A percentile compares a stretch with the other conserved stretches of the same genome.
These are phyloP conservation scores for Boletellus emodensis DNA, from an alignment of 768 basidiomycete species.

Conservation along the genomic window DNA sequence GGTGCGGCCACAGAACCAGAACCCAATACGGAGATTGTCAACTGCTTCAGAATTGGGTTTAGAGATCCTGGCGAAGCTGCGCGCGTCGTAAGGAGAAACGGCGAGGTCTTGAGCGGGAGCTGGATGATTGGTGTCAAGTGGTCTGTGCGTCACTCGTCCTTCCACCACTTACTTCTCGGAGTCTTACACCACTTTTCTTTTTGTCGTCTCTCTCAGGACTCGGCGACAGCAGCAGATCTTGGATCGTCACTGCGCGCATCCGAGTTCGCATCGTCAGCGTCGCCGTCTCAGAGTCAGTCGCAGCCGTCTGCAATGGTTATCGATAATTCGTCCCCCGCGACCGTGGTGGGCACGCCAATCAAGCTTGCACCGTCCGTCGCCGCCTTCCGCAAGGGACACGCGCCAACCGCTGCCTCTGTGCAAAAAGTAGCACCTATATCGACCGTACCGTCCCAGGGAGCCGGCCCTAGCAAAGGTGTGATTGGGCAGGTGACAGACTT, in stretches of 20 bases:
- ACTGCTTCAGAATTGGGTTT: constrained; percentile 82
- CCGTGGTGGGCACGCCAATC: constrained; percentile 66
- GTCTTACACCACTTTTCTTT: background rate
- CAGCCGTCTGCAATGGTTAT: constrained; percentile 45
- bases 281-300: constrained; percentile 12
- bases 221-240: constrained; percentile 49
- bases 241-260: constrained; percentile 30
- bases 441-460: constrained; percentile 16
- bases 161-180: background rate
- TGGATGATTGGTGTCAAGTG: constrained; percentile 88
- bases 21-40: constrained; percentile 61
- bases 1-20: constrained; percentile 70
- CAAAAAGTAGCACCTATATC: constrained; percentile 21
- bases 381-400: constrained; percentile 58
- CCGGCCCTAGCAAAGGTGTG: constrained; percentile 51
- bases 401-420: constrained; percentile 13
- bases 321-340: constrained; percentile 38
- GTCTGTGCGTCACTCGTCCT: constrained; percentile 53
- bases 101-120: constrained; percentile 67
- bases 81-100: constrained; percentile 77
- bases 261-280: constrained; percentile 13
- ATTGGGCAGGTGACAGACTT: constrained; percentile 75
- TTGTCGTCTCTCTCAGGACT: constrained; percentile 44
- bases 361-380: constrained; percentile 67
- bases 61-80: constrained; percentile 67